phyloP scores from a whole-genome alignment of 2,329 filamentous ascomycete genomes.

The Huntiella omanensis region DNA sequence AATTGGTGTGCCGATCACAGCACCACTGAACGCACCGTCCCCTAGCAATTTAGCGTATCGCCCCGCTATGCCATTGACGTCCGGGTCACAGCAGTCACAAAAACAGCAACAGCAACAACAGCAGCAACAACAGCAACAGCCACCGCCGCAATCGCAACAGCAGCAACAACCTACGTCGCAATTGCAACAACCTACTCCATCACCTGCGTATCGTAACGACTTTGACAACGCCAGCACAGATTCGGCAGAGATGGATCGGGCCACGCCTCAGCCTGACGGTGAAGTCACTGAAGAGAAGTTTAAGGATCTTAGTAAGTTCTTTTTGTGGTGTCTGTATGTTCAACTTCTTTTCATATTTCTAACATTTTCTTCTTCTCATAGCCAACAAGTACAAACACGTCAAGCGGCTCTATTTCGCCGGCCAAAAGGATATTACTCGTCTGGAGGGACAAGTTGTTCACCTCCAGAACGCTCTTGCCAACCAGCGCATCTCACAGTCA shows the following conservation, averaged over 20 bases:
- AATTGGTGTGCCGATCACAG: not conserved
- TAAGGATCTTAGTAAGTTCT: conserved; percentile 34
- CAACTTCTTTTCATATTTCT: conserved; percentile 5
- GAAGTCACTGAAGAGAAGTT: conserved; percentile 34
- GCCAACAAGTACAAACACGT: conserved; percentile 96
- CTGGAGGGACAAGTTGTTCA: conserved; percentile 86
- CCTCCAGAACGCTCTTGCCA: conserved; percentile 91
- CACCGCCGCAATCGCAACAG: not conserved
- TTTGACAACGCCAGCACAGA: conserved; percentile 26
- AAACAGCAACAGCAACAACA: conserved; percentile 1
- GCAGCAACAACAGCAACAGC: conserved; percentile 18
- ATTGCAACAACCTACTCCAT: conserved; percentile 1
- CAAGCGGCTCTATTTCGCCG: conserved; percentile 93
- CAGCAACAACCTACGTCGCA: not conserved
- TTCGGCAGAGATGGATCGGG: conserved; percentile 29
- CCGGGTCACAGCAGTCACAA: conserved; percentile 1
- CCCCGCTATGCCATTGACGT: conserved; percentile 19
- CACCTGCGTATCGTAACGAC: conserved; percentile 6
- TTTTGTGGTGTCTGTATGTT: conserved; percentile 12
- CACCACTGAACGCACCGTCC: conserved; percentile 19
- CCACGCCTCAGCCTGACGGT: conserved; percentile 34
- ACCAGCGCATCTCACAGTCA: conserved; percentile 86
- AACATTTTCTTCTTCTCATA: conserved; percentile 20
- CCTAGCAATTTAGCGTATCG: conserved; percentile 17
- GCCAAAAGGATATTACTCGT: conserved; percentile 77